These are phyloP conservation scores for Triticum aestivum DNA, from an alignment of 176 grass and related monocot genomes.

Conservation along the genomic window DNA sequence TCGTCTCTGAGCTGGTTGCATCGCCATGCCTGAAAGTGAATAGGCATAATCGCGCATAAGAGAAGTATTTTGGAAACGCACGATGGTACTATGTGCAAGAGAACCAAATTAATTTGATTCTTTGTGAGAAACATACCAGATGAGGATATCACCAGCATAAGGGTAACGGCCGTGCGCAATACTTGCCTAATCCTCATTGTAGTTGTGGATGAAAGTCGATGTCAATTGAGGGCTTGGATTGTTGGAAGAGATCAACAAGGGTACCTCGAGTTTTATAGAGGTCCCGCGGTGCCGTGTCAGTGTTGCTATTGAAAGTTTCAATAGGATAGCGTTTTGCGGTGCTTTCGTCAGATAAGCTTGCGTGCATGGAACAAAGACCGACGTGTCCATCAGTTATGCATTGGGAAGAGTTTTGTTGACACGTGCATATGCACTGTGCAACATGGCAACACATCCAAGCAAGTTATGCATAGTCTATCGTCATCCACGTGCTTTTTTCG, in stretches of 20 bases:
- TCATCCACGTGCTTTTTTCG: background rate
- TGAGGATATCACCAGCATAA: background rate
- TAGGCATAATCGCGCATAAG: background rate
- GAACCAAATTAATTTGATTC: background rate
- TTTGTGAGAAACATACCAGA: background rate
- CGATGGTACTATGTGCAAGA: background rate
- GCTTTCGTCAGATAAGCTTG: background rate
- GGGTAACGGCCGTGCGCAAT: background rate
- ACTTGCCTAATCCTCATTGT: background rate
- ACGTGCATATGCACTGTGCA: background rate
- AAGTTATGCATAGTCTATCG: background rate
- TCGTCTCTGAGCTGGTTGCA: background rate
- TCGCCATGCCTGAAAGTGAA: background rate
- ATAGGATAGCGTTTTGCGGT: background rate
- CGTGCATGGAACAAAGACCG: background rate
- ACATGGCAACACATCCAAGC: background rate
- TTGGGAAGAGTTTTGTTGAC: background rate
- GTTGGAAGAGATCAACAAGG: background rate
- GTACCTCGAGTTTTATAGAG: background rate
- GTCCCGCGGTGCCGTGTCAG: background rate
- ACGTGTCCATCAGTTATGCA: background rate
- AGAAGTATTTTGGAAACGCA: background rate
- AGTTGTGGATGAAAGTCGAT: background rate
- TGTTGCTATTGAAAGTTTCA: background rate
- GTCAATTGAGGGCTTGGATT: background rate